Base-by-base conservation (phyloP, 192 early-diverging fungal species). In the Coemansia sp. region DNA sequence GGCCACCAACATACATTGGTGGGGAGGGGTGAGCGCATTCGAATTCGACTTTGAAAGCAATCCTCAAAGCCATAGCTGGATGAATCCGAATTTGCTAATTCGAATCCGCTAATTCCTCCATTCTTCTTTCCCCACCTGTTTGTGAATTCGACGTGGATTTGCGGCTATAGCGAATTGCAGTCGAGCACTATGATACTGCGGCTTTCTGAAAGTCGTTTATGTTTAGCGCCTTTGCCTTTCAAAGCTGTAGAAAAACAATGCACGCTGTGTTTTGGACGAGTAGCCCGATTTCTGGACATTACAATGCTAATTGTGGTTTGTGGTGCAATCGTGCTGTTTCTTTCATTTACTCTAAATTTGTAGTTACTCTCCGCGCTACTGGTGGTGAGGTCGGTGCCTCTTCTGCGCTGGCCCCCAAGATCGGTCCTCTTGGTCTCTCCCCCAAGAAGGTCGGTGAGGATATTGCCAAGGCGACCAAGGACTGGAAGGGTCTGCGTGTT, bases 381-480 rank as follows among this genome's bases (percentile, higher is more conserved):
- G 97, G 97, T 89, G 95, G 95, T 87, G 95, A 95, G 84, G 95
- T 98, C 74, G 93, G 92, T 87, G 92, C 94, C 86, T 94, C 94
- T 75, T 93, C 92, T 76, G 94, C 95, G 48, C 89, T 99, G 59
- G 97, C 97, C 59, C 95, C 97, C 83, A 99, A 99, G 92, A 94
- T 99, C 71, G 97, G 97, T 95, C 97, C 97, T 75, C 93, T 99
- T 72, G 97, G 97, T 97, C 85, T 92, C 65, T 93, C 95, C 59
- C 97, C 97, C 86, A 99, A 99, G 90, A 99, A 99, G 90, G 92
- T 96, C 60, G 97, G 97, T 88, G 97, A 99, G 87, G 97, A 99
- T 83, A 99, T 99, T 72, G 97, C 97, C 88, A 99, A 99, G 90
- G 95, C 92, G 68, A 99, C 97, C 77, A 86, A 93, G 83, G 95